phyloP scores from a whole-genome alignment of 225 moss, liverwort and hornwort species.

The Polytrichum commune region DNA sequence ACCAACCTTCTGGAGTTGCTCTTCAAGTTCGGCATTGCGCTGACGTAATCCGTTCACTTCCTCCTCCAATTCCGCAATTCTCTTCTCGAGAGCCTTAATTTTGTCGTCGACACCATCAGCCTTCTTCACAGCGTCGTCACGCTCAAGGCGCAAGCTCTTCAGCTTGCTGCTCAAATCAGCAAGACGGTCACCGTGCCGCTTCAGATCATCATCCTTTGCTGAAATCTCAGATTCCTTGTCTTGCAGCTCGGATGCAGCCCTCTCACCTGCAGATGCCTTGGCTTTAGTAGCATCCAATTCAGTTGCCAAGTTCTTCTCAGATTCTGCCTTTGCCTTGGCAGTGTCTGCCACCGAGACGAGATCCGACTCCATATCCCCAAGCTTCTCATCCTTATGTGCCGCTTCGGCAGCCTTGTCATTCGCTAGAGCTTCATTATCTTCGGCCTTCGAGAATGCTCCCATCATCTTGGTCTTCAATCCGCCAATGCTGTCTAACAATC shows the following conservation, averaged over 20 bases:
- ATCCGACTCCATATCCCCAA: conserved; percentile 12
- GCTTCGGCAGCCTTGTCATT: conserved; percentile 27
- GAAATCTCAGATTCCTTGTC: conserved; percentile 35
- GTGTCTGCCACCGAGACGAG: conserved; percentile 14
- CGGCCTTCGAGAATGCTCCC: conserved; percentile 46
- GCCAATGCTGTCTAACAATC: conserved; percentile 36
- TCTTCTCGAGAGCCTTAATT: conserved; percentile 25
- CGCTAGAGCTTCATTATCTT: conserved; percentile 27
- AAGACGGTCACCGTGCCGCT: conserved; percentile 26
- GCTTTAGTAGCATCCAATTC: conserved; percentile 43
- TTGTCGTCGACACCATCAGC: conserved; percentile 12
- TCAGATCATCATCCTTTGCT: conserved; percentile 31
- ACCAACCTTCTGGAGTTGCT: conserved; percentile 37
- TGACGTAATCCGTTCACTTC: conserved; percentile 23
- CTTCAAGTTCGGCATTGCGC: conserved; percentile 25
- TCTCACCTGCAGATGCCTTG: conserved; percentile 41
- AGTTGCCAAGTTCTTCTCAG: conserved; percentile 19
- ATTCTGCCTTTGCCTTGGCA: conserved; percentile 17
- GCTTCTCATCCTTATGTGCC: conserved; percentile 13
- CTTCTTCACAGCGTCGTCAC: conserved; percentile 44
- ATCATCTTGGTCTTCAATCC: conserved; percentile 32
- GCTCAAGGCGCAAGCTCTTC: conserved; percentile 44
- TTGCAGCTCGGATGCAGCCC: conserved; percentile 25
- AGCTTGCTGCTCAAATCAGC: conserved; percentile 39
- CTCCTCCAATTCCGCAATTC: conserved; percentile 40